Conservation (phyloP, 257 asterid species). For the Petunia secreta region DNA sequence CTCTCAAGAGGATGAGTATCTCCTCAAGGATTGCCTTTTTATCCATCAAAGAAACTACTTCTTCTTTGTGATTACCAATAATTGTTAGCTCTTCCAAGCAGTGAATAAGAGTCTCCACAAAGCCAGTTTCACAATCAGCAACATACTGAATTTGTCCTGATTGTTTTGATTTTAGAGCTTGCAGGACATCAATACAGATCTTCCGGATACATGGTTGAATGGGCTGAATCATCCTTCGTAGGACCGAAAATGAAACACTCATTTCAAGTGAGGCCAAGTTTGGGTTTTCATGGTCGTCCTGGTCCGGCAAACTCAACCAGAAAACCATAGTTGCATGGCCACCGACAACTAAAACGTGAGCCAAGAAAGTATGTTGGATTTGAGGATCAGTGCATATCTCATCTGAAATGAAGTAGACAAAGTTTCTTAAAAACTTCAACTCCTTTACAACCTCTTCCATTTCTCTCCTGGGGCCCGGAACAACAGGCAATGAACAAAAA, state of each 20-base stretch:
- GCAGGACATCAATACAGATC: slow-evolving; percentile 7
- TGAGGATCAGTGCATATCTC: background rate
- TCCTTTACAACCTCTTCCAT: background rate
- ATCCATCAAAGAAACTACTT: no score
- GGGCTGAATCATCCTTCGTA: background rate
- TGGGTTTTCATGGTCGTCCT: background rate
- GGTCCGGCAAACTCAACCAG: background rate
- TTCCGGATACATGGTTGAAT: background rate
- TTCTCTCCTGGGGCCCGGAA: background rate
- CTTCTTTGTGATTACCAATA: background rate
- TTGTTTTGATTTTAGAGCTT: background rate
- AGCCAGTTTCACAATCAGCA: background rate
- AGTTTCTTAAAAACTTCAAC: background rate
- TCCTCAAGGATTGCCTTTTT: background rate
- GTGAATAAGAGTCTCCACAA: background rate
- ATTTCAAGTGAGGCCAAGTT: background rate
- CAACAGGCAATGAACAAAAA: background rate
- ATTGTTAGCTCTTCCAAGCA: background rate
- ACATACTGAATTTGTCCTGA: background rate
- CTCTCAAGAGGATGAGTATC: background rate
- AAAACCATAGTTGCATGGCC: background rate
- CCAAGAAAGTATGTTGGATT: background rate
- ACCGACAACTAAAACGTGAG: background rate
- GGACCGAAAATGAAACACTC: background rate
- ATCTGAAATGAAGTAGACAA: background rate